Evolutionary conservation across 345 rosid species (phyloP), one percentile per base, ranked within the genome.

Genomic region (Excoecaria agallocha): DNA sequence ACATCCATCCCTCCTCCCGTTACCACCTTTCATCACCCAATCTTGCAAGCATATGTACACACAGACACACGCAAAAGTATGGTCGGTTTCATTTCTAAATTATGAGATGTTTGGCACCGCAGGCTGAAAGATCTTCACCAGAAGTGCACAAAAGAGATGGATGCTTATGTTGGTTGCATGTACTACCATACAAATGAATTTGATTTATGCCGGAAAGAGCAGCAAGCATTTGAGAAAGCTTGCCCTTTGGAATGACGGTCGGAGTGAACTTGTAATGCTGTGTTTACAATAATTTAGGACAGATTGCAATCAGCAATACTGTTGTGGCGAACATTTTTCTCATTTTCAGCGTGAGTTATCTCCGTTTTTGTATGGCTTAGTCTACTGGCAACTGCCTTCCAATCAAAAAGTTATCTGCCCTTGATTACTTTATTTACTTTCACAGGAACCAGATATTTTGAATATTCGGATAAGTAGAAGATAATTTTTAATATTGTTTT

Each of bases 121-220:
- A 96, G 99, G 85, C 76, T 96, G 77, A 96, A 86, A 76, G 98
- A 93, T 87, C 92, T 96, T 71, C 97, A 93, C 79, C 92, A 91
- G 70, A 89, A 75, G 70, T 93, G 99, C 89, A 91, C 91, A 16
- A 89, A 85, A 58, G 92, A 90, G 76, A 93, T 93, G 99, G 99
- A 96, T 76, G 91, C 70, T 11, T 91, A 93, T 55, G 99, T 86
- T 43, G 93, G 96, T 57, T 96, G 99, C 82, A 88, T 96, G 99
- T 96, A 91, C 84, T 96, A 96, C 88, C 78, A 84, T 75, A 93
- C 99, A 0, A 96, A 93, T 69, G 99, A 96, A 82, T 96, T 96
- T 66, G 98, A 93, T 74, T 81, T 90, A 78, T 93, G 99, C 78
- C 93, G 99, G 89, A 89, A 91, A 83, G 97, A 96, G 90, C 99